A percentile compares a stretch with the other conserved stretches of the same genome.
phyloP scores from a whole-genome alignment of 441 rosid species.

The Adansonia gregorii region DNA sequence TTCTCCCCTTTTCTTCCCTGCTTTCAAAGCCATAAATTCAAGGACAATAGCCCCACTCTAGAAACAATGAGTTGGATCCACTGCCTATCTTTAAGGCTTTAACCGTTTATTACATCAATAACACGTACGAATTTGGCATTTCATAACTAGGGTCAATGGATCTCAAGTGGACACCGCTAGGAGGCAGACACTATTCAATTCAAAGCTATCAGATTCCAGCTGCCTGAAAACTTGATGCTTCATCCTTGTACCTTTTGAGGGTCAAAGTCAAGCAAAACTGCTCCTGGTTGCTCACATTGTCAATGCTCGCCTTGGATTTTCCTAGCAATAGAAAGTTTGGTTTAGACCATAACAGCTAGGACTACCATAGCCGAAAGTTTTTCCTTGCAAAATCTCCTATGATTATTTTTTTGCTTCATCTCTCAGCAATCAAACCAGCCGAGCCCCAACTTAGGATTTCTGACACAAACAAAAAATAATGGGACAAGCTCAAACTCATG shows the following conservation, averaged over 20 bases:
- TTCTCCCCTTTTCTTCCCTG: background rate
- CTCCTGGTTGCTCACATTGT: background rate
- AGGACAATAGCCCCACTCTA: background rate
- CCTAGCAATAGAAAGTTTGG: background rate
- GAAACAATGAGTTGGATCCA: slow-evolving; percentile 7
- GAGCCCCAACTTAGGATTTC: background rate
- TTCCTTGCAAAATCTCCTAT: background rate
- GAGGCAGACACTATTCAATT: background rate
- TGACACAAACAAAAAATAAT: background rate
- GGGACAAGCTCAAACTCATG: background rate
- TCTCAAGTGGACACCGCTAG: slow-evolving; percentile 1
- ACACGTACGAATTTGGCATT: slow-evolving; percentile 8
- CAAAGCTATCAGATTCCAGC: slow-evolving; percentile 27
- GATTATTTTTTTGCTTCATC: background rate
- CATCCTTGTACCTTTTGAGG: background rate
- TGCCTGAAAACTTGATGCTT: slow-evolving; percentile 23
- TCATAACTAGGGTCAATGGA: slow-evolving; percentile 16
- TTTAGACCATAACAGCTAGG: background rate
- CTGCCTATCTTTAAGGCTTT: background rate
- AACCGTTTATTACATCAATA: background rate
- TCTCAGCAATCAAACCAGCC: background rate
- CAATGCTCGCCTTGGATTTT: slow-evolving; percentile 7
- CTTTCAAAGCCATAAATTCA: background rate
- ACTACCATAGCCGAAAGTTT: slow-evolving; percentile 6
- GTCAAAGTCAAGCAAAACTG: slow-evolving; percentile 11